Conservation (phyloP, 2,329 filamentous ascomycete species). For the Calonectria naviculata region DNA sequence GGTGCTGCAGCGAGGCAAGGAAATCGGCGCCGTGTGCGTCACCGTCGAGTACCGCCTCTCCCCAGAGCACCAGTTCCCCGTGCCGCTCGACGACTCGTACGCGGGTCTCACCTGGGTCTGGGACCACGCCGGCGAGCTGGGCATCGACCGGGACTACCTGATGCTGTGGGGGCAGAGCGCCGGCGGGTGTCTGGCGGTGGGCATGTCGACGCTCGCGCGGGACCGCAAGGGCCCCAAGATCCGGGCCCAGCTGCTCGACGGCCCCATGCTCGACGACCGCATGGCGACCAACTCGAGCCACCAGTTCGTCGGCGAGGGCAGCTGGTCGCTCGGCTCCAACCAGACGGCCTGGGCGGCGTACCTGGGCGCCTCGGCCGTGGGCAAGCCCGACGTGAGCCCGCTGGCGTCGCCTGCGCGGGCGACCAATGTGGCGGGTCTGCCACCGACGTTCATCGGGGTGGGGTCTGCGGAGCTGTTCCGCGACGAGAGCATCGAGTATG, state of each 20-base stretch:
- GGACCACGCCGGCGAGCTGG: slow-evolving; percentile 50
- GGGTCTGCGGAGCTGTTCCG: slow-evolving; percentile 57
- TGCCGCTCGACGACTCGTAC: slow-evolving; percentile 39
- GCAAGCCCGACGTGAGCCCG: slow-evolving; percentile 45
- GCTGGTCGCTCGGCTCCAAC: slow-evolving; percentile 52
- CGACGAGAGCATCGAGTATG: slow-evolving; percentile 53
- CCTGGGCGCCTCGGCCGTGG: slow-evolving; percentile 46
- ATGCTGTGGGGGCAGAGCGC: slow-evolving; percentile 55
- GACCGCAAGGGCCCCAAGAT: slow-evolving; percentile 45
- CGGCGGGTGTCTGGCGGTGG: slow-evolving; percentile 54
- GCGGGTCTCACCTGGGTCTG: slow-evolving; percentile 49
- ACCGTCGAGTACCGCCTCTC: slow-evolving; percentile 41
- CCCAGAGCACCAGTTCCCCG: slow-evolving; percentile 37
- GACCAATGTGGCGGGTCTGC: slow-evolving; percentile 49
- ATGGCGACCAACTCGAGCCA: slow-evolving; percentile 44
- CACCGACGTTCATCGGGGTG: slow-evolving; percentile 56
- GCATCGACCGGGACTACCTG: slow-evolving; percentile 52
- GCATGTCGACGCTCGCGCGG: slow-evolving; percentile 50
- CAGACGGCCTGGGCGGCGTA: slow-evolving; percentile 54
- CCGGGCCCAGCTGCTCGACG: slow-evolving; percentile 54
- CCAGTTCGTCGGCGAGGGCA: slow-evolving; percentile 45
- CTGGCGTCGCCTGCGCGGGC: slow-evolving; percentile 51
- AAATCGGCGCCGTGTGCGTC: slow-evolving; percentile 33
- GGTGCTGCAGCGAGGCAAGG: slow-evolving; percentile 28
- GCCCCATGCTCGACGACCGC: slow-evolving; percentile 60